phyloP scores from a whole-genome alignment of 2,329 filamentous ascomycete species.

The Fusarium poae region DNA sequence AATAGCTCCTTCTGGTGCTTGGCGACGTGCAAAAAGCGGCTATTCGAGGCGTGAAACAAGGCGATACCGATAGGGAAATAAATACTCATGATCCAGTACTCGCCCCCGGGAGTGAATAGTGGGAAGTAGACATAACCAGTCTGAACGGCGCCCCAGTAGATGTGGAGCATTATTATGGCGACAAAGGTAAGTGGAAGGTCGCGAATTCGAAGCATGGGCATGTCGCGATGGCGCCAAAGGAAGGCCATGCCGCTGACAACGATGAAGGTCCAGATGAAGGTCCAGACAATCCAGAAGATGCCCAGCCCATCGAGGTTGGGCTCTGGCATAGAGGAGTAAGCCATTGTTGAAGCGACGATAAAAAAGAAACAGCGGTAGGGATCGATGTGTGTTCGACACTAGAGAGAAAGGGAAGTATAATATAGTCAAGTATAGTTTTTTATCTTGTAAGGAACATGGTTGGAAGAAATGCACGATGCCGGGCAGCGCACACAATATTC shows the following conservation, averaged over 20 bases:
- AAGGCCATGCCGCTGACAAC: slow-evolving; percentile 57
- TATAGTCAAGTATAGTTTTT: background rate
- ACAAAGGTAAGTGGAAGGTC: slow-evolving; percentile 58
- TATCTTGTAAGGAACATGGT: slow-evolving; percentile 40
- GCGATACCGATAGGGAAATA: slow-evolving; percentile 75
- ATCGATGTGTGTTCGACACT: background rate
- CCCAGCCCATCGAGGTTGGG: slow-evolving; percentile 55
- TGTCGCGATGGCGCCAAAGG: slow-evolving; percentile 57
- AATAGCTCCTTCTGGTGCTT: slow-evolving; percentile 64
- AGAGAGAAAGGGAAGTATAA: slow-evolving; percentile 3
- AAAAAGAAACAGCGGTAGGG: background rate
- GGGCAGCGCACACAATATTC: background rate
- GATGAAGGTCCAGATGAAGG: slow-evolving; percentile 56
- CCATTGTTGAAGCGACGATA: slow-evolving; percentile 32
- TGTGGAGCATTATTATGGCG: slow-evolving; percentile 57
- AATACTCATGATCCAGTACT: slow-evolving; percentile 77
- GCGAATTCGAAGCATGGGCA: slow-evolving; percentile 57
- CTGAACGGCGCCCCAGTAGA: slow-evolving; percentile 59
- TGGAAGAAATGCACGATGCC: slow-evolving; percentile 41
- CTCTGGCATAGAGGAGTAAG: slow-evolving; percentile 46
- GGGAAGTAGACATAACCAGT: slow-evolving; percentile 57
- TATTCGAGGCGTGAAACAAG: slow-evolving; percentile 74
- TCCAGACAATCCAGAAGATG: slow-evolving; percentile 58
- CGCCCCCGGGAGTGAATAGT: slow-evolving; percentile 64
- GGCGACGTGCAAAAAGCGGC: slow-evolving; percentile 70